phyloP scores from a whole-genome alignment of 805 yeast genomes.

The Wickerhamiella qilinensis region DNA sequence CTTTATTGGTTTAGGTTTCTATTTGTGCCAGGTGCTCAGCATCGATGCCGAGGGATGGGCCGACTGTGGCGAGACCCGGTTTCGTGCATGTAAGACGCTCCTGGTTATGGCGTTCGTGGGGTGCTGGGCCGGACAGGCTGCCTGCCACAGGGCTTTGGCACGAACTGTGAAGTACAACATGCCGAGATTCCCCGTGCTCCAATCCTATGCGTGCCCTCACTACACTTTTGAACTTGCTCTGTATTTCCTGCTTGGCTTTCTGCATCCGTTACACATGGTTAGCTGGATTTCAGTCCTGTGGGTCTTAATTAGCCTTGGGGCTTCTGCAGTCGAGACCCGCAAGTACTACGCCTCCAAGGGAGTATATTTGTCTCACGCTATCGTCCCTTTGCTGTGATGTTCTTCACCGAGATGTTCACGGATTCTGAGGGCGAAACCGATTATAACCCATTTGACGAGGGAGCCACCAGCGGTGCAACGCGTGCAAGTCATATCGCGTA shows the following conservation, averaged over 20 bases:
- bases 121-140: constrained; percentile 31
- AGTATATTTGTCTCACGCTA: constrained; percentile 3
- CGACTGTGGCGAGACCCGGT: neutral
- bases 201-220: constrained; percentile 39
- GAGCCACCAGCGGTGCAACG: no score
- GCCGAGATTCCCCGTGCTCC: constrained; percentile 31
- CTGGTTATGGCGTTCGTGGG: constrained; percentile 18
- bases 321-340: constrained; percentile 34
- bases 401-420: neutral
- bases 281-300: constrained; percentile 15
- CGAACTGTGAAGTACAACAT: constrained; percentile 34
- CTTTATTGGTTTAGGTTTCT: constrained; percentile 38
- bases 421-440: neutral
- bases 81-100: neutral
- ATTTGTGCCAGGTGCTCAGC: constrained; percentile 16
- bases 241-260: constrained; percentile 23
- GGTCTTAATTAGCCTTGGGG: constrained; percentile 29
- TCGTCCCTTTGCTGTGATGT: constrained; percentile 6
- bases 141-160: constrained; percentile 35
- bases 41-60: neutral
- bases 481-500: no score
- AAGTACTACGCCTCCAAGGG: constrained; percentile 24
- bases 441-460: no score
- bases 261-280: constrained; percentile 9
- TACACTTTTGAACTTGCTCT: constrained; percentile 42